Evolutionary conservation across 164 flowering plant genomes (phyloP).

Genomic region (Paratinospora sagittata): DNA sequence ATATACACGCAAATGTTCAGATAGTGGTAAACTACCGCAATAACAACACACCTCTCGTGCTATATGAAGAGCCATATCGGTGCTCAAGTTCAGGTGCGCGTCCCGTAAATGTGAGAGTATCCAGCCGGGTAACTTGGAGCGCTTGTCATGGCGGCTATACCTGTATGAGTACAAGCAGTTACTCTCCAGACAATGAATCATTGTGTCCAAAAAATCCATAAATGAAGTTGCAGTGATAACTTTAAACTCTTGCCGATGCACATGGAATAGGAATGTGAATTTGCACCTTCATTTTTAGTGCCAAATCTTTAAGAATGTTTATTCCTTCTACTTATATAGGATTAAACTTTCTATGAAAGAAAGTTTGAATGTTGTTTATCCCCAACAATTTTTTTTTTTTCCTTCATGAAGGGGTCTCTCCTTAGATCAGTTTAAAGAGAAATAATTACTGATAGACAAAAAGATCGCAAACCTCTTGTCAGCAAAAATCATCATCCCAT

Average conservation of each 20-base stretch:
- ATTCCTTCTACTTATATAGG: too few relatives aligned
- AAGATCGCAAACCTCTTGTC: conserved; percentile 70
- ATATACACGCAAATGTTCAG: background rate
- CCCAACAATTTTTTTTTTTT: too few relatives aligned
- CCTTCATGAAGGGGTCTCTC: too few relatives aligned
- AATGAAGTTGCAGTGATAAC: background rate
- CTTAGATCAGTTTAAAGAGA: too few relatives aligned
- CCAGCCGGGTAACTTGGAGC: conserved; percentile 96
- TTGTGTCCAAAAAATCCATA: conserved; percentile 1
- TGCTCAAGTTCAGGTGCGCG: conserved; percentile 91
- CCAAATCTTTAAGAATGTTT: too few relatives aligned
- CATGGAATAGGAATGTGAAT: too few relatives aligned
- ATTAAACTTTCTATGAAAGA: too few relatives aligned
- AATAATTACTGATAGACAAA: background rate
- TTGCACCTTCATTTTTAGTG: too few relatives aligned
- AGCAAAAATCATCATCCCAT: conserved; percentile 99
- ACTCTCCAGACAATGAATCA: background rate
- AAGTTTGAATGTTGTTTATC: too few relatives aligned
- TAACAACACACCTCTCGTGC: conserved; percentile 68
- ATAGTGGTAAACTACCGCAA: background rate
- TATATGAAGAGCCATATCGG: conserved; percentile 97
- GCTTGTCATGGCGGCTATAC: conserved; percentile 95
- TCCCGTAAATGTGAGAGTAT: conserved; percentile 86
- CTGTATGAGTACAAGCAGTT: conserved; percentile 32
- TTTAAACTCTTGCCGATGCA: too few relatives aligned